A percentile compares a stretch with the other conserved stretches of the same genome.
These are phyloP conservation scores for Coriaria nepalensis DNA, from an alignment of 306 rosid species.

Conservation along the genomic window DNA sequence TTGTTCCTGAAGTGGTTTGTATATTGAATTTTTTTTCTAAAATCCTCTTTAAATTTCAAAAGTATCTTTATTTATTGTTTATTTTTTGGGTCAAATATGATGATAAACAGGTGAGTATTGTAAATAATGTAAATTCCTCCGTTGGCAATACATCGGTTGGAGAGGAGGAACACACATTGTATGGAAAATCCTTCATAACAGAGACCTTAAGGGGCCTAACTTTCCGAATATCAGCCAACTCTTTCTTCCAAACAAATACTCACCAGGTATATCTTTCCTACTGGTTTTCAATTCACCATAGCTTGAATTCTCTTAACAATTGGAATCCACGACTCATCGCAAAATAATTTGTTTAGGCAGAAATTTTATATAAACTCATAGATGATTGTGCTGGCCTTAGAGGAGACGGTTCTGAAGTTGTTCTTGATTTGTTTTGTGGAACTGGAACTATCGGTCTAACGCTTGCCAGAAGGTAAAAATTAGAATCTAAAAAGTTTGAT, in stretches of 20 bases:
- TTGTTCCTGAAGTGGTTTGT: slow-evolving; percentile 88
- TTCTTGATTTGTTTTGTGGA: slow-evolving; percentile 97
- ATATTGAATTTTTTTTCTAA: slow-evolving; percentile 3
- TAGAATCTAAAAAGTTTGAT: too few species aligned
- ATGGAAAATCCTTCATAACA: slow-evolving; percentile 77
- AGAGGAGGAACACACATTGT: slow-evolving; percentile 71
- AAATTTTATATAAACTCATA: slow-evolving; percentile 71
- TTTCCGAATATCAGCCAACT: slow-evolving; percentile 93
- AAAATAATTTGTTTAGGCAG: slow-evolving; percentile 49
- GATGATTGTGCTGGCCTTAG: slow-evolving; percentile 68
- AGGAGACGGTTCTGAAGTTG: slow-evolving; percentile 81
- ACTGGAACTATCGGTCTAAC: slow-evolving; percentile 95
- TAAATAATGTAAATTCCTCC: slow-evolving; percentile 81
- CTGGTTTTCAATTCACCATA: background rate
- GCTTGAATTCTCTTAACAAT: slow-evolving; percentile 14
- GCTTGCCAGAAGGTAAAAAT: slow-evolving; percentile 63
- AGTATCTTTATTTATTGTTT: background rate
- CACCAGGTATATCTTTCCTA: slow-evolving; percentile 41
- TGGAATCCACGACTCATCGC: slow-evolving; percentile 8
- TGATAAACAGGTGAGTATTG: slow-evolving; percentile 55
- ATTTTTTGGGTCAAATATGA: background rate
- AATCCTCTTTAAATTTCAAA: background rate
- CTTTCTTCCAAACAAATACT: slow-evolving; percentile 94
- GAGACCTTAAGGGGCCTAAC: slow-evolving; percentile 77
- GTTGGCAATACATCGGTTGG: slow-evolving; percentile 92